Evolutionary conservation across 306 rosid genomes (phyloP).

Genomic region (Herpetospermum pedunculosum): DNA sequence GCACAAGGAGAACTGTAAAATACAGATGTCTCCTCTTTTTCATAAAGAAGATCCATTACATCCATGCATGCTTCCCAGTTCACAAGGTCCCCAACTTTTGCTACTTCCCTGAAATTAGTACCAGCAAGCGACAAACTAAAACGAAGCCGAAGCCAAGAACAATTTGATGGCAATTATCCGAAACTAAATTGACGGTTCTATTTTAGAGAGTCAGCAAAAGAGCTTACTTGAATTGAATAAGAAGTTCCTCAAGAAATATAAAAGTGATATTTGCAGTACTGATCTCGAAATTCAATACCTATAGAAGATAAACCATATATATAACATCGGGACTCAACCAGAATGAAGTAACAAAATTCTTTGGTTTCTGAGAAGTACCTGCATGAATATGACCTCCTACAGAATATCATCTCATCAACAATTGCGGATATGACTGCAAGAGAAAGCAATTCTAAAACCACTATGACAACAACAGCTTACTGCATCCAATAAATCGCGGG

Average conservation of each 20-base stretch:
- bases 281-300: conserved; percentile 80
- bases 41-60: conserved; percentile 79
- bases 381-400: conserved; percentile 74
- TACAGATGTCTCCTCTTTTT: conserved; percentile 51
- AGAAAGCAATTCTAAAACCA: background rate
- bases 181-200: background rate
- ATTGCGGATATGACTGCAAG: background rate
- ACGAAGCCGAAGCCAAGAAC: conserved; percentile 1
- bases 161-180: background rate
- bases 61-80: conserved; percentile 69
- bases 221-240: conserved; percentile 51
- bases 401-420: conserved; percentile 16
- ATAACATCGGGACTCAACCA: conserved; percentile 12
- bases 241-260: conserved; percentile 56
- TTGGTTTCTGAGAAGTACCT: conserved; percentile 35
- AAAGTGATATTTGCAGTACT: conserved; percentile 56
- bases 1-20: conserved; percentile 39
- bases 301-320: conserved; percentile 11
- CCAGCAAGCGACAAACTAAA: conserved; percentile 5
- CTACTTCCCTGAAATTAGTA: conserved; percentile 51
- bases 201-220: background rate
- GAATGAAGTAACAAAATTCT: conserved; percentile 3
- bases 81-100: conserved; percentile 67
- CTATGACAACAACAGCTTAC: conserved; percentile 23
- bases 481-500: conserved; percentile 63